Evolutionary conservation across 83 land plant genomes (phyloP).

Genomic region (Thuja plicata): DNA sequence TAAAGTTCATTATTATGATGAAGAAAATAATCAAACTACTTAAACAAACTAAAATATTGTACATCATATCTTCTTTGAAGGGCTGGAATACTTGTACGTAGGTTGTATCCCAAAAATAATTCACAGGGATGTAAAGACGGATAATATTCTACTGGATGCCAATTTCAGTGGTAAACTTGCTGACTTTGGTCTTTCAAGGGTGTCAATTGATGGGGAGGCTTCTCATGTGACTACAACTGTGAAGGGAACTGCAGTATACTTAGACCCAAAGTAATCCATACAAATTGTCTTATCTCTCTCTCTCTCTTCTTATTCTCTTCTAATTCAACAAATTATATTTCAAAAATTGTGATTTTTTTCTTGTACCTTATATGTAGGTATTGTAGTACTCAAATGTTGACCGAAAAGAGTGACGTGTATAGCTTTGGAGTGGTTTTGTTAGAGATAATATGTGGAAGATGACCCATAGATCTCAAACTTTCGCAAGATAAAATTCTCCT

Average conservation of each 20-base stretch:
- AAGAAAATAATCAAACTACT: too few species aligned
- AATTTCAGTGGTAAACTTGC: slow-evolving; percentile 45
- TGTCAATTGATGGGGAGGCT: slow-evolving; percentile 35
- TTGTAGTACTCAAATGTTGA: slow-evolving; percentile 3
- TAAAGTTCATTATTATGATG: too few species aligned
- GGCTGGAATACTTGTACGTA: slow-evolving; percentile 64
- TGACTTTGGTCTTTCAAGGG: slow-evolving; percentile 64
- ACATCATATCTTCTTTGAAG: background rate
- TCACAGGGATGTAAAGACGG: slow-evolving; percentile 47
- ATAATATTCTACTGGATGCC: slow-evolving; percentile 59
- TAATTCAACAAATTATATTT: too few species aligned
- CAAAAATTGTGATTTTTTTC: background rate
- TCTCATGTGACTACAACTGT: slow-evolving; percentile 73
- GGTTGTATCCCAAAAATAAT: slow-evolving; percentile 42
- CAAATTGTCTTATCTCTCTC: too few species aligned
- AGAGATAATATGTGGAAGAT: background rate
- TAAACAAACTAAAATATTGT: background rate
- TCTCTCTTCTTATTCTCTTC: too few species aligned
- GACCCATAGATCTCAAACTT: slow-evolving; percentile 1
- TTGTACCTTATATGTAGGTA: background rate
- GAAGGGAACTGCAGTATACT: slow-evolving; percentile 62
- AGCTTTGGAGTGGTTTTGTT: slow-evolving; percentile 10
- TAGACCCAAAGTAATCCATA: slow-evolving; percentile 61
- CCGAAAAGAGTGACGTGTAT: background rate
- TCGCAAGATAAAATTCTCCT: background rate